Conservation (phyloP, 371 early-diverging fungal genomes). For the Nematocida ironsii region DNA sequence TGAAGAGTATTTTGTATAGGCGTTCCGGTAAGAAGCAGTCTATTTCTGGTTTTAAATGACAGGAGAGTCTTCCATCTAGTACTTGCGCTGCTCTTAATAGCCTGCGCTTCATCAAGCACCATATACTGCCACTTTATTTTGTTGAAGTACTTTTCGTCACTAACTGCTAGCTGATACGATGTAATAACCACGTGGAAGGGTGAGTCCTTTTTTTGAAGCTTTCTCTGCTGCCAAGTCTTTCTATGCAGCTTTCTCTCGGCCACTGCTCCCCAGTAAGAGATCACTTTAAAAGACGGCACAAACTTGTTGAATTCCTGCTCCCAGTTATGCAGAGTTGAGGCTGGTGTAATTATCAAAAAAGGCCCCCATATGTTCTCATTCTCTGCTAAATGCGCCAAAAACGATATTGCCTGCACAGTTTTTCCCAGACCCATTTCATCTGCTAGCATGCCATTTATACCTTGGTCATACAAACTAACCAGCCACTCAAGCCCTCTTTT, state of each 20-base stretch:
- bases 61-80: conserved; percentile 86
- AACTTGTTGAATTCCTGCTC: conserved; percentile 84
- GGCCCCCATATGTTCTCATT: conserved; percentile 85
- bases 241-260: conserved; percentile 81
- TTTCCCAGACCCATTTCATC: conserved; percentile 95
- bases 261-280: conserved; percentile 84
- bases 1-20: conserved; percentile 90
- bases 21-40: conserved; percentile 86
- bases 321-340: conserved; percentile 93
- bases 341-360: conserved; percentile 86
- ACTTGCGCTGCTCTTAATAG: conserved; percentile 83
- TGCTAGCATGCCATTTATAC: conserved; percentile 91
- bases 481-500: conserved; percentile 97
- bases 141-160: conserved; percentile 80
- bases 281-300: conserved; percentile 79
- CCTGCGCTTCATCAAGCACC: conserved; percentile 94
- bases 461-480: conserved; percentile 84
- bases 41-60: conserved; percentile 79
- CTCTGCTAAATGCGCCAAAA: conserved; percentile 73
- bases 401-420: conserved; percentile 87
- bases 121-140: conserved; percentile 92
- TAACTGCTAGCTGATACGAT: conserved; percentile 82
- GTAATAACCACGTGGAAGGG: conserved; percentile 87
- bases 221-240: conserved; percentile 76
- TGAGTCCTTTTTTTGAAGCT: conserved; percentile 75